phyloP scores from a whole-genome alignment of 164 flowering plant species.

The Paratinospora sagittata region DNA sequence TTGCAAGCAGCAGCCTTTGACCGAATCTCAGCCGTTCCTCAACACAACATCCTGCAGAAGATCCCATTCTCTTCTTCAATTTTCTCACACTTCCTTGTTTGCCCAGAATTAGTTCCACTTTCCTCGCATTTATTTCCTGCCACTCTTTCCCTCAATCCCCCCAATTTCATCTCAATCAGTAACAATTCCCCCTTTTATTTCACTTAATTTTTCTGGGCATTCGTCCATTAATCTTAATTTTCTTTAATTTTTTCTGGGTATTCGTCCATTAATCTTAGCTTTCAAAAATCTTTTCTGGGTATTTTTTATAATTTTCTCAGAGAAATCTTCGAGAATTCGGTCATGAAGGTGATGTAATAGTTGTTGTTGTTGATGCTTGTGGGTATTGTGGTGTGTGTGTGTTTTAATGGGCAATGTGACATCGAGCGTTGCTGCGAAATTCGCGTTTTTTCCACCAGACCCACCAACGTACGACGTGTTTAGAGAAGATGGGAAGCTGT shows the following conservation, averaged over 20 bases:
- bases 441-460: conserved; percentile 95
- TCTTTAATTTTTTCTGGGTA: not conserved
- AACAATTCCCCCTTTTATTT: not conserved
- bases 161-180: conserved; percentile 6
- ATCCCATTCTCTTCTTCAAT: conserved; percentile 2
- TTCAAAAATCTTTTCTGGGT: too few relatives aligned
- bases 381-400: not conserved
- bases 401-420: conserved; percentile 81
- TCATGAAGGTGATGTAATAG: not conserved
- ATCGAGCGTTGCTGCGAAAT: conserved; percentile 73
- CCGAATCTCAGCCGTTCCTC: conserved; percentile 54
- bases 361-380: conserved; percentile 8
- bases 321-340: not conserved
- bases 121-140: conserved; percentile 50
- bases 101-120: conserved; percentile 26
- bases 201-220: not conserved
- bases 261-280: not conserved
- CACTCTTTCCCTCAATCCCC: conserved; percentile 15
- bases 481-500: conserved; percentile 46
- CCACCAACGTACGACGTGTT: conserved; percentile 85
- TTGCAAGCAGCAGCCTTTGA: conserved; percentile 54
- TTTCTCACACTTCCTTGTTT: conserved; percentile 12
- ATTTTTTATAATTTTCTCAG: too few relatives aligned
- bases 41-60: not conserved
- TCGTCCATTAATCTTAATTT: not conserved